Conservation (phyloP, 139 green algal species). For the Edaphochlamys debaryana region DNA sequence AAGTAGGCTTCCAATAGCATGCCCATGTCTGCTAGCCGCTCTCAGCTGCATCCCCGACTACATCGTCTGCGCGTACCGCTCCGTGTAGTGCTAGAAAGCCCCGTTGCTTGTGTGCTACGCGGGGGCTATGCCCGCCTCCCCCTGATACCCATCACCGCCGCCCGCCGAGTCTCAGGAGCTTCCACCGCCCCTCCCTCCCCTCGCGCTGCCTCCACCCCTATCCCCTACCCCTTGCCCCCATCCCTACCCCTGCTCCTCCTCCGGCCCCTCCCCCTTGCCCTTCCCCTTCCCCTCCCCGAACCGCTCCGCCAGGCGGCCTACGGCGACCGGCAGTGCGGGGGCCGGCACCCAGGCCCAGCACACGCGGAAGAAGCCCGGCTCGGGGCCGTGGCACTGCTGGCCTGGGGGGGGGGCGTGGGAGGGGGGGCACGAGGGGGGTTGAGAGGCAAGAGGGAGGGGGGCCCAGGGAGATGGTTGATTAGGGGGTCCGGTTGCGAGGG, state of each 20-base stretch:
- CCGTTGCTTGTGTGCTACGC: too few species aligned
- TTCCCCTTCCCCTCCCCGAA: constrained; percentile 29
- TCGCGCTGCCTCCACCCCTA: too few species aligned
- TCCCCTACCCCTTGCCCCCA: neutral
- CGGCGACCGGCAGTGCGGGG: constrained; percentile 55
- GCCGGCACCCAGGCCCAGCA: constrained; percentile 79
- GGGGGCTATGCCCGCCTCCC: too few species aligned
- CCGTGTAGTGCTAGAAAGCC: too few species aligned
- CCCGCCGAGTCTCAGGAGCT: too few species aligned
- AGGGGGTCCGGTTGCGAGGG: neutral
- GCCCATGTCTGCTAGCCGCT: too few species aligned
- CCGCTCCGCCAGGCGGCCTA: constrained; percentile 37
- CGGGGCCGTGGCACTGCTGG: constrained; percentile 66
- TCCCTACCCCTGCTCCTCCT: neutral
- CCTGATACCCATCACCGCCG: too few species aligned
- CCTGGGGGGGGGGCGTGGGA: constrained; percentile 53
- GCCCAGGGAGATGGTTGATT: neutral
- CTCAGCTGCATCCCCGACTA: too few species aligned
- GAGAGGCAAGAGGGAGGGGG: neutral
- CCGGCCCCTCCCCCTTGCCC: neutral
- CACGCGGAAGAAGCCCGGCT: constrained; percentile 82
- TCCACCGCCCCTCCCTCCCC: too few species aligned
- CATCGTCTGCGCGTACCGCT: too few species aligned
- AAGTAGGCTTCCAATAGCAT: too few species aligned
- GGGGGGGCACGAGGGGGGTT: neutral